phyloP scores from a whole-genome alignment of 2,329 filamentous ascomycete genomes.

The Pseudogymnoascus sp. region DNA sequence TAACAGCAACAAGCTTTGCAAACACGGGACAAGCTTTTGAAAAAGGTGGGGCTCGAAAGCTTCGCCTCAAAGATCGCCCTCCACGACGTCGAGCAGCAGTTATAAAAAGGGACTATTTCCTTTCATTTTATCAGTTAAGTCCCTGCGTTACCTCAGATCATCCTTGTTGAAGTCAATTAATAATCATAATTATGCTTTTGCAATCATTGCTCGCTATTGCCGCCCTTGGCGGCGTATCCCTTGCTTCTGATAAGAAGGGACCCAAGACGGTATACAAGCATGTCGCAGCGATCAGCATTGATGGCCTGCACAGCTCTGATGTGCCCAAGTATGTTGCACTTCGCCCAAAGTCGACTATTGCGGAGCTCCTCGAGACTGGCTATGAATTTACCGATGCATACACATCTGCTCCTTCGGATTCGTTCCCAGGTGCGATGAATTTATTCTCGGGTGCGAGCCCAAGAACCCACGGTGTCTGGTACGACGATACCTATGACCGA shows the following conservation, averaged over 20 bases:
- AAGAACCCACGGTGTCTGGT: conserved; percentile 19
- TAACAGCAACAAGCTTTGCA: neutral
- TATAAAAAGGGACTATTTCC: neutral
- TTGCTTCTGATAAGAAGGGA: conserved; percentile 15
- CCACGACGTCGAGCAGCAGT: neutral
- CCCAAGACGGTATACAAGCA: conserved; percentile 19
- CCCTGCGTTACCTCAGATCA: neutral
- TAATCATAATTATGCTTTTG: conserved; percentile 19
- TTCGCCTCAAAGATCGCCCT: neutral
- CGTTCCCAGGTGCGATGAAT: conserved; percentile 24
- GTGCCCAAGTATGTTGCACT: conserved; percentile 22
- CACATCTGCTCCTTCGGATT: conserved; percentile 29
- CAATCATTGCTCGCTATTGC: conserved; percentile 15
- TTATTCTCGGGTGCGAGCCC: conserved; percentile 26
- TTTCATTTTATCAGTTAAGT: neutral
- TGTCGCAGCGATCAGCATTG: conserved; percentile 23
- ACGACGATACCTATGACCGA: conserved; percentile 25
- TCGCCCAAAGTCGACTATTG: conserved; percentile 23
- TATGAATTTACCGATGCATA: conserved; percentile 26
- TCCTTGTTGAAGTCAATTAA: neutral
- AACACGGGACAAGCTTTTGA: neutral
- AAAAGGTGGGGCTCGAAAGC: neutral
- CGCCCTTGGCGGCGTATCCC: neutral
- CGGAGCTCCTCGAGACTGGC: conserved; percentile 21
- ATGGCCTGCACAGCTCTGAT: conserved; percentile 25